These are phyloP conservation scores for Pinus taeda DNA, from an alignment of 75 land plant species.

Conservation along the genomic window DNA sequence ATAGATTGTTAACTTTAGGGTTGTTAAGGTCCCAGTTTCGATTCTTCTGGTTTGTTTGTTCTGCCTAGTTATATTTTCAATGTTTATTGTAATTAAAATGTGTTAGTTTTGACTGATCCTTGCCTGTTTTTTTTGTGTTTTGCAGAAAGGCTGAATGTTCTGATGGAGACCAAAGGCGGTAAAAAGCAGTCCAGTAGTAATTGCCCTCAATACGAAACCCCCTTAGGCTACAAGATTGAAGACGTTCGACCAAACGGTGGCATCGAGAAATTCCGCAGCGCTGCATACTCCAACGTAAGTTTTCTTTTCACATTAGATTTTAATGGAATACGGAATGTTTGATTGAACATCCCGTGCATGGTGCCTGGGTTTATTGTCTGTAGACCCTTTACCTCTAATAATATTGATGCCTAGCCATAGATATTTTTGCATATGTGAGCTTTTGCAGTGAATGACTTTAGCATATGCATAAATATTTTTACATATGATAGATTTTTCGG, in stretches of 20 bases:
- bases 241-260: constrained; percentile 86
- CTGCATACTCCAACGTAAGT: constrained; percentile 85
- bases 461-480: too few species aligned
- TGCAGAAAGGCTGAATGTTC: constrained; percentile 56
- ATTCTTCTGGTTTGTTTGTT: too few species aligned
- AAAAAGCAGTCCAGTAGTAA: constrained; percentile 52
- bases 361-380: not conserved
- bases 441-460: too few species aligned
- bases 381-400: not conserved
- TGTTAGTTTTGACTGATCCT: too few species aligned
- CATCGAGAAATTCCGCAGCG: constrained; percentile 72
- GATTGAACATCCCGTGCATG: not conserved
- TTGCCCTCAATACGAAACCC: constrained; percentile 64
- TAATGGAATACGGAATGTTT: not conserved
- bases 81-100: too few species aligned
- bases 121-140: not conserved
- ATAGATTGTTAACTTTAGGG: too few species aligned
- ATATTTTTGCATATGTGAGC: too few species aligned
- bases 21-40: too few species aligned
- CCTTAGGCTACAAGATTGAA: constrained; percentile 80
- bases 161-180: constrained; percentile 85
- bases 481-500: too few species aligned
- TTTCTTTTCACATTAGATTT: not conserved
- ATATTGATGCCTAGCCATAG: not conserved
- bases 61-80: too few species aligned